phyloP scores from a whole-genome alignment of 179 eudicot genomes.

The Nepenthes alata region DNA sequence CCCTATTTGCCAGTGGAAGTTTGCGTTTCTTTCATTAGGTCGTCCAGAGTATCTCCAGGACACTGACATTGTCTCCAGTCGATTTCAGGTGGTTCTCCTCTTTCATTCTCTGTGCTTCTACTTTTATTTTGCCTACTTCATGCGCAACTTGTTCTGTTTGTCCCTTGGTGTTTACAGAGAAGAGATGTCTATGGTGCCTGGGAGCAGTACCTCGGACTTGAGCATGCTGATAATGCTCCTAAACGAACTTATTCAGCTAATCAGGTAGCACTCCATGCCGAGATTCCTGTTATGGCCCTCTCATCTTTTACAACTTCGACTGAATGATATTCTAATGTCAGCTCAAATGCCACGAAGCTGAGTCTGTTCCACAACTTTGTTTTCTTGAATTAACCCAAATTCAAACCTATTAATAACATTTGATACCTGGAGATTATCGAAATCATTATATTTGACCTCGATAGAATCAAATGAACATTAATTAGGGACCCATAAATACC shows the following conservation, averaged over 20 bases:
- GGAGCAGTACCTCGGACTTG: constrained; percentile 6
- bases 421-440: too few relatives aligned
- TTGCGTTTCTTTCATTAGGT: constrained; percentile 43
- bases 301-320: too few relatives aligned
- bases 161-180: neutral
- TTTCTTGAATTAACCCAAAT: too few relatives aligned
- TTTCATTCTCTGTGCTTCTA: neutral
- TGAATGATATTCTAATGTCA: too few relatives aligned
- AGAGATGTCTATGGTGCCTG: constrained; percentile 6
- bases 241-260: neutral
- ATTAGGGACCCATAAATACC: too few relatives aligned
- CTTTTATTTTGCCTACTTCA: neutral
- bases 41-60: constrained; percentile 55
- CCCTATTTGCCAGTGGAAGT: constrained; percentile 40
- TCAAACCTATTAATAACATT: too few relatives aligned
- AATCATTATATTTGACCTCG: too few relatives aligned
- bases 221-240: constrained; percentile 5
- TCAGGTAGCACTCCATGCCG: neutral
- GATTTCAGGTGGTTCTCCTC: constrained; percentile 31
- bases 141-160: neutral
- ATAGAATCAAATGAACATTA: too few relatives aligned
- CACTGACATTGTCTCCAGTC: constrained; percentile 32
- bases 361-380: too few relatives aligned
- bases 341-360: too few relatives aligned
- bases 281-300: too few relatives aligned